Percentiles rank a stretch among this genome's conserved stretches.
phyloP scores from a whole-genome alignment of 768 basidiomycete species.

The Tulasnella sp. region DNA sequence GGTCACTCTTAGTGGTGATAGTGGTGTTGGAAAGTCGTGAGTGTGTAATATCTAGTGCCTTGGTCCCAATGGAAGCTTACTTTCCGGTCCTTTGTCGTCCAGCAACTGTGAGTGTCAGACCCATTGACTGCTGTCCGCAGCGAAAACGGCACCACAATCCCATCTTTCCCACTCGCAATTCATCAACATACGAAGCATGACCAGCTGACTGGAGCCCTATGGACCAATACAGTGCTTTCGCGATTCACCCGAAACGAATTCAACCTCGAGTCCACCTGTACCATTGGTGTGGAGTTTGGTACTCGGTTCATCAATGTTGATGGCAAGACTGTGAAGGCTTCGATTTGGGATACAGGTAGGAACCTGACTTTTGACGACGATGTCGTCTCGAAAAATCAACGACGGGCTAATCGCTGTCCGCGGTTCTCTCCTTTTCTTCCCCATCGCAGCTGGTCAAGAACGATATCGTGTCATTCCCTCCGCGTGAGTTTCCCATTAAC shows the following conservation, averaged over 20 bases:
- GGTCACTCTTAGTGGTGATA: slow-evolving; percentile 99
- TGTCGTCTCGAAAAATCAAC: background rate
- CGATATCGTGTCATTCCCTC: slow-evolving; percentile 46
- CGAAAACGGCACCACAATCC: background rate
- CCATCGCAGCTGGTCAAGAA: slow-evolving; percentile 40
- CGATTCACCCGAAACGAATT: slow-evolving; percentile 99
- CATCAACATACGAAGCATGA: background rate
- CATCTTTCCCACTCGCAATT: background rate
- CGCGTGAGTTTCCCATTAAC: slow-evolving; percentile 30
- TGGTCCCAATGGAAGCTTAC: background rate
- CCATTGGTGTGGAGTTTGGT: slow-evolving; percentile 98
- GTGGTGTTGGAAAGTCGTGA: slow-evolving; percentile 98
- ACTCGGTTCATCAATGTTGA: slow-evolving; percentile 96
- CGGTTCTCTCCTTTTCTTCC: background rate
- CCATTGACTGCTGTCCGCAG: background rate
- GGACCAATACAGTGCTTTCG: slow-evolving; percentile 96
- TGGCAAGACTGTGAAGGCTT: slow-evolving; percentile 93
- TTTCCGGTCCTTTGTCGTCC: background rate
- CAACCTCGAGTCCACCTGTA: slow-evolving; percentile 98
- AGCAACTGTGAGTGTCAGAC: slow-evolving; percentile 71
- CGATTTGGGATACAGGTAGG: slow-evolving; percentile 97
- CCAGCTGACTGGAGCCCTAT: background rate
- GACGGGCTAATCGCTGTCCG: background rate
- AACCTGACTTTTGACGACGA: slow-evolving; percentile 7
- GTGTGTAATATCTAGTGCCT: slow-evolving; percentile 35